phyloP scores from a whole-genome alignment of 768 basidiomycete genomes.

The Lyophyllum semitale region DNA sequence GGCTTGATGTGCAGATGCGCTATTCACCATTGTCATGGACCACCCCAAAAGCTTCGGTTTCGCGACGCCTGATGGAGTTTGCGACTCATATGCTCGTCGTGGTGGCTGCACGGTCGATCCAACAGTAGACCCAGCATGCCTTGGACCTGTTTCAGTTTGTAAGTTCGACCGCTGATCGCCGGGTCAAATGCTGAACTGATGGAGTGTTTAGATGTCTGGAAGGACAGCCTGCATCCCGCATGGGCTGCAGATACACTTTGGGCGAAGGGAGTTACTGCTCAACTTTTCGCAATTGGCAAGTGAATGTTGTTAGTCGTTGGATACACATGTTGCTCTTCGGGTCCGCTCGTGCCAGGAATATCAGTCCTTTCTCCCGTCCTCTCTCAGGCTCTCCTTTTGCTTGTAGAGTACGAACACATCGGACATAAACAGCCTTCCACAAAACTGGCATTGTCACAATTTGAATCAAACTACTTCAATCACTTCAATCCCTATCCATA shows the following conservation, averaged over 20 bases:
- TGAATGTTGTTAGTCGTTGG: background rate
- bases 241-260: conserved; percentile 20
- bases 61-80: conserved; percentile 16
- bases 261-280: conserved; percentile 13
- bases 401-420: too few relatives aligned
- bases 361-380: too few relatives aligned
- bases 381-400: background rate
- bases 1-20: conserved; percentile 6
- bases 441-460: too few relatives aligned
- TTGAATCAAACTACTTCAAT: background rate
- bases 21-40: conserved; percentile 22
- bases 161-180: background rate
- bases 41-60: conserved; percentile 19
- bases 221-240: conserved; percentile 21
- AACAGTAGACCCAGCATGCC: conserved; percentile 16
- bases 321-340: background rate
- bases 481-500: background rate
- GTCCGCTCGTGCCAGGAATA: too few relatives aligned
- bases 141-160: conserved; percentile 20
- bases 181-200: too few relatives aligned
- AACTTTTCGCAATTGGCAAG: background rate
- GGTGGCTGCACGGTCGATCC: conserved; percentile 13
- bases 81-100: conserved; percentile 17
- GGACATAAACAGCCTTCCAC: too few relatives aligned
- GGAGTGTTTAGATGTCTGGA: conserved; percentile 21